Evolutionary conservation across 306 rosid species (phyloP).

Genomic region (Biancaea sappan): DNA sequence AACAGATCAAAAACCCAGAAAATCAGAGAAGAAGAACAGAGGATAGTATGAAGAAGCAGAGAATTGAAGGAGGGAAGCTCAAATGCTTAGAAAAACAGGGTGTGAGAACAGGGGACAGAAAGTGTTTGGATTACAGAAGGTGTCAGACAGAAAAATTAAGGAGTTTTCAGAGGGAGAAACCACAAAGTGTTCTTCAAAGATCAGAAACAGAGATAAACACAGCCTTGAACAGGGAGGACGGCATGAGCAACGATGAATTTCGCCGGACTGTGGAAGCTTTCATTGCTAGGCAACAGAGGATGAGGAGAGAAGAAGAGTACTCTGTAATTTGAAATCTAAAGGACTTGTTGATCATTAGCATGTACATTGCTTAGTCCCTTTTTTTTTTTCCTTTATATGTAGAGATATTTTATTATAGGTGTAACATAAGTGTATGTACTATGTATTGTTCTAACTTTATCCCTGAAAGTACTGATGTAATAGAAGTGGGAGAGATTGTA

Average conservation of each 20-base stretch:
- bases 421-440: too few species aligned
- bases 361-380: constrained; percentile 7
- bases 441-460: too few species aligned
- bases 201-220: constrained; percentile 58
- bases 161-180: constrained; percentile 33
- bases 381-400: background rate
- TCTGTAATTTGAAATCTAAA: constrained; percentile 1
- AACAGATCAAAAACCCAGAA: background rate
- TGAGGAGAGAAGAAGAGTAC: constrained; percentile 57
- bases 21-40: background rate
- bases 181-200: constrained; percentile 36
- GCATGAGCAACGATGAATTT: constrained; percentile 80
- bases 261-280: constrained; percentile 76
- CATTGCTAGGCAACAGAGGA: constrained; percentile 77
- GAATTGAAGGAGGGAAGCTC: background rate
- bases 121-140: constrained; percentile 43
- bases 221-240: constrained; percentile 54
- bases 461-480: too few species aligned
- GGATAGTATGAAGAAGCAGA: background rate
- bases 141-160: constrained; percentile 48
- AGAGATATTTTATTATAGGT: background rate
- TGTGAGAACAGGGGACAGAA: constrained; percentile 20
- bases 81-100: constrained; percentile 15
- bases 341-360: background rate
- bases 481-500: background rate